These are phyloP conservation scores for Stipa capillata DNA, from an alignment of 176 grass and related monocot genomes.

Conservation along the genomic window DNA sequence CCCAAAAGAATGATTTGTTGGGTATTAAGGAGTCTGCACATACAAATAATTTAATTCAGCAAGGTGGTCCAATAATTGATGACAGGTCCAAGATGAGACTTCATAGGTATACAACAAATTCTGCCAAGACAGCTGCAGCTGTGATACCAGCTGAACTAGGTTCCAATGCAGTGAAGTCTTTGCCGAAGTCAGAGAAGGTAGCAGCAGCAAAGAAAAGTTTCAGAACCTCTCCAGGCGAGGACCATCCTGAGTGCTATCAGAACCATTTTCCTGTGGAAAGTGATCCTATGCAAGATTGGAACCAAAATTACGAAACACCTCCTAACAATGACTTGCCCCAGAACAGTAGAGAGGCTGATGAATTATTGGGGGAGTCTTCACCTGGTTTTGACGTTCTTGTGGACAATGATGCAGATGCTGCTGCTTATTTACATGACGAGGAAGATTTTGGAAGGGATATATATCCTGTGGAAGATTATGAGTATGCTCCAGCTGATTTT, in stretches of 20 bases:
- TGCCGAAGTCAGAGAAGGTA: constrained; percentile 23
- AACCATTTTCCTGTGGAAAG: constrained; percentile 27
- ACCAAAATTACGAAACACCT: constrained; percentile 24
- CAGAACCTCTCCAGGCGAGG: constrained; percentile 29
- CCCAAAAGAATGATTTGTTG: constrained; percentile 36
- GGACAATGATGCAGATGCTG: constrained; percentile 55
- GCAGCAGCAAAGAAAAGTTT: constrained; percentile 27
- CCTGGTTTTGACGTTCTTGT: constrained; percentile 97
- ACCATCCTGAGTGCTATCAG: constrained; percentile 40
- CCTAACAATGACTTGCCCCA: constrained; percentile 47
- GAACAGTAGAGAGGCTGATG: constrained; percentile 68
- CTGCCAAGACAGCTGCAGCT: constrained; percentile 24
- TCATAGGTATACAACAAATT: constrained; percentile 4
- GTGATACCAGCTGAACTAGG: background rate
- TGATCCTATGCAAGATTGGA: constrained; percentile 40
- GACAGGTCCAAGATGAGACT: constrained; percentile 19
- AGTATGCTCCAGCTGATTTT: constrained; percentile 54
- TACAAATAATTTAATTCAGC: constrained; percentile 18
- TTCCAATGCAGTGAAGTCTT: constrained; percentile 25
- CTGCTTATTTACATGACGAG: constrained; percentile 58
- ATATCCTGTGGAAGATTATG: constrained; percentile 67
- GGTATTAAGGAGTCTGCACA: constrained; percentile 2
- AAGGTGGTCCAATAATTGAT: background rate
- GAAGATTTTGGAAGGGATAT: constrained; percentile 66
- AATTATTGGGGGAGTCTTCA: constrained; percentile 67